Conservation (phyloP, 2,329 filamentous ascomycete genomes). For the Mollisia scopiformis region DNA sequence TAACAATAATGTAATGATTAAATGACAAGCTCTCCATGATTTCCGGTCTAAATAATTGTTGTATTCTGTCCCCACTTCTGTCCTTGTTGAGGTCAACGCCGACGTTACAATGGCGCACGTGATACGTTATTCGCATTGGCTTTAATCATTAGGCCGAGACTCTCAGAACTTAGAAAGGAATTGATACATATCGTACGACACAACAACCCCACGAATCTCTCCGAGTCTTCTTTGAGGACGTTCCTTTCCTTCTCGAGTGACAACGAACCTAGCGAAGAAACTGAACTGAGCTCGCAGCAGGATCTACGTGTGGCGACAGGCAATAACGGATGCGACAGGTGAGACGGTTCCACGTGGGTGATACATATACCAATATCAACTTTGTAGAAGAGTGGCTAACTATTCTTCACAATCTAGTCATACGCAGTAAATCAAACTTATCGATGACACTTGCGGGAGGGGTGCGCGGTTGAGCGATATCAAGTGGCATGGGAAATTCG, state of each 20-base stretch:
- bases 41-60: background rate
- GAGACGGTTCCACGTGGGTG: slow-evolving; percentile 37
- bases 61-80: background rate
- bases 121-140: slow-evolving; percentile 27
- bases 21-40: background rate
- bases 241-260: slow-evolving; percentile 18
- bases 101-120: slow-evolving; percentile 19
- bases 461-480: slow-evolving; percentile 30
- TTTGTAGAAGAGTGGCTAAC: slow-evolving; percentile 27
- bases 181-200: slow-evolving; percentile 33
- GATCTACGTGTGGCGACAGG: slow-evolving; percentile 23
- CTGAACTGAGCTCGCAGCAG: slow-evolving; percentile 19
- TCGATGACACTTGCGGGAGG: slow-evolving; percentile 28
- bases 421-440: slow-evolving; percentile 12
- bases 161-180: slow-evolving; percentile 20
- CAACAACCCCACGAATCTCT: slow-evolving; percentile 24
- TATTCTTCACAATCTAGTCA: slow-evolving; percentile 21
- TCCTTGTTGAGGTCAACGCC: background rate
- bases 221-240: slow-evolving; percentile 13
- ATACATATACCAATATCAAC: slow-evolving; percentile 31
- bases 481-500: slow-evolving; percentile 32
- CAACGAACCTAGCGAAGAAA: slow-evolving; percentile 9
- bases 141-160: slow-evolving; percentile 25
- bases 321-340: slow-evolving; percentile 35
- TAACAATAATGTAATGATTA: slow-evolving; percentile 23